These are phyloP conservation scores for Boletus subparvulus DNA, from an alignment of 768 basidiomycete species.

Conservation along the genomic window DNA sequence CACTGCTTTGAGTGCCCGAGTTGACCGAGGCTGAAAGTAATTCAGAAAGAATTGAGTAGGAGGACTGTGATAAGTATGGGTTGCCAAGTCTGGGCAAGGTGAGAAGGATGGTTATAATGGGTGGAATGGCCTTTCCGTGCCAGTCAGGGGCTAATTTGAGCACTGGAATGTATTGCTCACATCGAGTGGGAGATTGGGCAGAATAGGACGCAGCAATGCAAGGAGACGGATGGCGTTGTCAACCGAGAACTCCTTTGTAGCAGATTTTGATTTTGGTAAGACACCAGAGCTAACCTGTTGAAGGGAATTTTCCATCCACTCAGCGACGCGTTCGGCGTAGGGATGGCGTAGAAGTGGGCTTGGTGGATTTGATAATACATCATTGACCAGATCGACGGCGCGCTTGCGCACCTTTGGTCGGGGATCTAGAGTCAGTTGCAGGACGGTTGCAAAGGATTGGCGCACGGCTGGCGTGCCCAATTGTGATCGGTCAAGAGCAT, in stretches of 20 bases:
- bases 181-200: conserved; percentile 59
- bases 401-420: conserved; percentile 93
- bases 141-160: conserved; percentile 13
- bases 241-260: conserved; percentile 52
- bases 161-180: conserved; percentile 46
- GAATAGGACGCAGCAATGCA: conserved; percentile 64
- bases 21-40: conserved; percentile 60
- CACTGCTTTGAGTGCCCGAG: conserved; percentile 48
- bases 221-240: conserved; percentile 81
- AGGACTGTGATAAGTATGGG: conserved; percentile 83
- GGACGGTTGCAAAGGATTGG: conserved; percentile 80
- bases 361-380: conserved; percentile 74
- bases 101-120: conserved; percentile 70
- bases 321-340: conserved; percentile 76
- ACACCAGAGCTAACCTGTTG: conserved; percentile 63
- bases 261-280: conserved; percentile 56
- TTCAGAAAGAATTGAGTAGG: conserved; percentile 83
- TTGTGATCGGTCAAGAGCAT: conserved; percentile 67
- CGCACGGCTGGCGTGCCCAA: conserved; percentile 67
- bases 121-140: conserved; percentile 61
- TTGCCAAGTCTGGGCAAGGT: conserved; percentile 84
- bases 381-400: conserved; percentile 82
- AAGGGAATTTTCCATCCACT: conserved; percentile 72
- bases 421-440: conserved; percentile 81
- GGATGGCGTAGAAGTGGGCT: conserved; percentile 79